Percentiles rank a stretch among this genome's conserved stretches.
phyloP scores from a whole-genome alignment of 257 asterid species.

The Scutellaria baicalensis region DNA sequence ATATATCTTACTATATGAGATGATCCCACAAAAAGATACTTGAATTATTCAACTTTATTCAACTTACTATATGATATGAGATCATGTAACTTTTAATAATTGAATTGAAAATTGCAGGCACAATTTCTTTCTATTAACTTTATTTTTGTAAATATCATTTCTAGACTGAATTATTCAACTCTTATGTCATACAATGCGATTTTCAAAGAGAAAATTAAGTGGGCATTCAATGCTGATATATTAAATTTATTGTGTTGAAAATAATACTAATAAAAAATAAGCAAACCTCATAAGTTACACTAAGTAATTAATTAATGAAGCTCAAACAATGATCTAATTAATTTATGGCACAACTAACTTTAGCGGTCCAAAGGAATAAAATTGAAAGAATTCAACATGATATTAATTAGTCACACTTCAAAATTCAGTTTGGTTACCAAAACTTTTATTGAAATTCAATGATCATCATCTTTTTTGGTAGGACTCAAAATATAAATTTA shows the following conservation, averaged over 20 bases:
- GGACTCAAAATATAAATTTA: background rate
- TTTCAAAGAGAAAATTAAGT: too few relatives aligned
- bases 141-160: background rate
- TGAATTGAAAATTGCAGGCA: too few relatives aligned
- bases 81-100: too few relatives aligned
- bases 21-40: too few relatives aligned
- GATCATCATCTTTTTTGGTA: background rate
- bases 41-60: too few relatives aligned
- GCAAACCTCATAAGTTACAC: background rate
- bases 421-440: conserved; percentile 9
- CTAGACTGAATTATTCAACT: background rate
- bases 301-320: background rate
- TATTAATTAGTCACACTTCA: conserved; percentile 11
- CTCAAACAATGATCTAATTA: background rate
- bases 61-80: too few relatives aligned
- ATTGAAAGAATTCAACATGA: background rate
- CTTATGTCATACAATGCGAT: background rate
- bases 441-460: background rate
- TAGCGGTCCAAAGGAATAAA: conserved; percentile 5
- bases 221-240: background rate
- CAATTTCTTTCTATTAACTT: too few relatives aligned
- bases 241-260: background rate
- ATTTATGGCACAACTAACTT: conserved; percentile 7
- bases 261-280: background rate
- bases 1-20: too few relatives aligned